These are phyloP conservation scores for Boletus fagicola DNA, from an alignment of 768 basidiomycete species.

Conservation along the genomic window DNA sequence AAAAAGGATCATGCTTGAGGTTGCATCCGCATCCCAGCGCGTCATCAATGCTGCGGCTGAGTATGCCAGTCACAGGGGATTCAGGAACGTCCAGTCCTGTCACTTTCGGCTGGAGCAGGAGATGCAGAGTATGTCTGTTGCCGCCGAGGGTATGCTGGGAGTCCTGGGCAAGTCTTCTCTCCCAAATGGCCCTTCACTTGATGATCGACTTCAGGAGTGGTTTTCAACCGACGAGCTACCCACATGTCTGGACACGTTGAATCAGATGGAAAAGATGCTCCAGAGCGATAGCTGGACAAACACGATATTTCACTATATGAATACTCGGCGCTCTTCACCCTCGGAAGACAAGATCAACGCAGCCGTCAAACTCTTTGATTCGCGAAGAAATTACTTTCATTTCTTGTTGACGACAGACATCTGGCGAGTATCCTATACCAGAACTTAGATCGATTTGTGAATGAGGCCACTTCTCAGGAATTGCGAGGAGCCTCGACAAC, in stretches of 20 bases:
- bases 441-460: neutral
- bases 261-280: constrained; percentile 10
- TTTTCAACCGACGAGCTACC: constrained; percentile 4
- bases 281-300: neutral
- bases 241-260: constrained; percentile 5
- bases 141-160: neutral
- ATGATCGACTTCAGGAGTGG: constrained; percentile 13
- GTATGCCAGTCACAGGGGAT: too few relatives aligned
- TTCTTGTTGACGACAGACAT: constrained; percentile 10
- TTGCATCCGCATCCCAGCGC: neutral
- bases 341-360: constrained; percentile 7
- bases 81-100: neutral
- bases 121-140: constrained; percentile 11
- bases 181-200: neutral
- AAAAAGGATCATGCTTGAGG: neutral
- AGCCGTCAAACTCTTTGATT: constrained; percentile 8
- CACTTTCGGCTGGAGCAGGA: constrained; percentile 17
- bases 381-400: constrained; percentile 2
- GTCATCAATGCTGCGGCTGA: neutral
- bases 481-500: neutral
- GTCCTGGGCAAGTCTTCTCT: constrained; percentile 1
- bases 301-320: neutral
- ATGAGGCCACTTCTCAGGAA: constrained; percentile 1
- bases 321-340: neutral
- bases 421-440: constrained; percentile 1